These are phyloP conservation scores for Isatis tinctoria DNA, from an alignment of 345 rosid genomes.

Conservation along the genomic window DNA sequence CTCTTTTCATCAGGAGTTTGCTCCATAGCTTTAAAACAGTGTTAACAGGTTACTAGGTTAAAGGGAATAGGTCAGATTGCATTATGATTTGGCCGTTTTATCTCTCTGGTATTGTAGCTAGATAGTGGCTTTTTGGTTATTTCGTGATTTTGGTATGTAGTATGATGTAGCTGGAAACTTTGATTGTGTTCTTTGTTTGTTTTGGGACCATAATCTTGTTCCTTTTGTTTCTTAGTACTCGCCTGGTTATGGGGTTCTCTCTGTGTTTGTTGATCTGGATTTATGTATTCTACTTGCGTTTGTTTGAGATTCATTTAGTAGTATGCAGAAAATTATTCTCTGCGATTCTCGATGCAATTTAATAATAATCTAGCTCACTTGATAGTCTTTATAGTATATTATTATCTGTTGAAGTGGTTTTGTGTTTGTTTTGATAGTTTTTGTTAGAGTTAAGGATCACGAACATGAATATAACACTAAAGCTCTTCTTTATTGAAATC, in stretches of 20 bases:
- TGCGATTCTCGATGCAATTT: neutral
- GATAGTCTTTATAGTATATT: neutral
- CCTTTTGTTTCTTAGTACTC: neutral
- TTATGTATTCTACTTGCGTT: neutral
- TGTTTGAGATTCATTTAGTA: neutral
- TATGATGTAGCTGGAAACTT: neutral
- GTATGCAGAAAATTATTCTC: neutral
- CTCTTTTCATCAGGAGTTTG: neutral
- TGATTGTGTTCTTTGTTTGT: neutral
- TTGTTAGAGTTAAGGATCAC: neutral
- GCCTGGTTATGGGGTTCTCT: neutral
- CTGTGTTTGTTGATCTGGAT: neutral
- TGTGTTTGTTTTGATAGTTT: neutral
- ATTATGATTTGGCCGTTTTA: neutral
- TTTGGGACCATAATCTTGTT: constrained; percentile 3
- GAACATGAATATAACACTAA: neutral
- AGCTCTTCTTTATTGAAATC: neutral
- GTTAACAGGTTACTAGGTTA: neutral
- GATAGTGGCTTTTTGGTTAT: neutral
- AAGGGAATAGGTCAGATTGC: neutral
- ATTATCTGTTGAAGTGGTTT: neutral
- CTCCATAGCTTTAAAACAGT: neutral
- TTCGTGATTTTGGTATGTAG: neutral
- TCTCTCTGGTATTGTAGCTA: neutral
- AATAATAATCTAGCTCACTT: neutral